Conservation (phyloP, 2,329 filamentous ascomycete species). For the Pezicula rhizophila region DNA sequence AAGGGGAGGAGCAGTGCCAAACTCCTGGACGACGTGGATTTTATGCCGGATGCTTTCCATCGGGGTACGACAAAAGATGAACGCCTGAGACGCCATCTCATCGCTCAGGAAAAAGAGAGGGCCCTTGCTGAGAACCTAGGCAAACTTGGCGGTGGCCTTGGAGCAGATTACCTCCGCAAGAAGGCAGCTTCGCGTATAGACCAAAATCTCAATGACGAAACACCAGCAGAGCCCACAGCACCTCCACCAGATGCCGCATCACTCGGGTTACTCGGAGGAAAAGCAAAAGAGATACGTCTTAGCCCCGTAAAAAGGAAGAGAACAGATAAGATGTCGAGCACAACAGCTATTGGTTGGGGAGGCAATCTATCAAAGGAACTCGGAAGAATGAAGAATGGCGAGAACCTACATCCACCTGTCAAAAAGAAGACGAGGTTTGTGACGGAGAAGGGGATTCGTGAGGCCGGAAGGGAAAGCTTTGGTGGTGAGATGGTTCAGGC, state of each 20-base stretch:
- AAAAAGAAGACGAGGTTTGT: slow-evolving; percentile 76
- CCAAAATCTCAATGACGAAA: not conserved
- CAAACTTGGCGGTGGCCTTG: slow-evolving; percentile 57
- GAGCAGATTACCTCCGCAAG: slow-evolving; percentile 61
- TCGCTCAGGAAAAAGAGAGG: slow-evolving; percentile 64
- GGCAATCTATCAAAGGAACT: slow-evolving; percentile 49
- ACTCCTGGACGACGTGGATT: slow-evolving; percentile 61
- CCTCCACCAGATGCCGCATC: slow-evolving; percentile 37
- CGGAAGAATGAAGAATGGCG: slow-evolving; percentile 55
- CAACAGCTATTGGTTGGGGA: slow-evolving; percentile 48
- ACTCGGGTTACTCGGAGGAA: slow-evolving; percentile 37
- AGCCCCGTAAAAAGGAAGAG: slow-evolving; percentile 59
- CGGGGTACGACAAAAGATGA: slow-evolving; percentile 57
- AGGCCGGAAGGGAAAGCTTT: slow-evolving; percentile 70
- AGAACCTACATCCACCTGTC: slow-evolving; percentile 43
- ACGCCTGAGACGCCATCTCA: slow-evolving; percentile 56
- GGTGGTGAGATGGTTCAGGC: slow-evolving; percentile 40
- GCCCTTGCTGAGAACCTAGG: slow-evolving; percentile 66
- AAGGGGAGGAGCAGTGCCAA: slow-evolving; percentile 47
- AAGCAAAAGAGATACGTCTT: slow-evolving; percentile 42
- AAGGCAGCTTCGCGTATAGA: slow-evolving; percentile 10
- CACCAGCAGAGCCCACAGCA: slow-evolving; percentile 15
- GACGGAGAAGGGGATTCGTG: slow-evolving; percentile 69
- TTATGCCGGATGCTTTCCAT: slow-evolving; percentile 44
- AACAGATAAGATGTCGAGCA: slow-evolving; percentile 23